A percentile compares a stretch with the other conserved stretches of the same genome.
Conservation (phyloP, 148 eudicot species). For the Chenopodium quinoa region DNA sequence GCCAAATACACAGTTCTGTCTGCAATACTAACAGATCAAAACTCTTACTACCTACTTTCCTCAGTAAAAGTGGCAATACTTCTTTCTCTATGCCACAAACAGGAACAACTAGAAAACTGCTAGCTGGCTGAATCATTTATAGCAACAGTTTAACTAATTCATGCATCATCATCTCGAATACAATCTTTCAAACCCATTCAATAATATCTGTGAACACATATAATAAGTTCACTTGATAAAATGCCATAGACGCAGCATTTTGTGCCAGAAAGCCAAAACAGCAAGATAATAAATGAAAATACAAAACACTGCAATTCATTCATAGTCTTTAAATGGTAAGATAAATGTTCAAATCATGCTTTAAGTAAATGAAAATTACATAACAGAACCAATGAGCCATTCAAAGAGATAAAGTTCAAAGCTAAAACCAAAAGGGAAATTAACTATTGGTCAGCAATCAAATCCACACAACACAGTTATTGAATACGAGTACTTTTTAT, state of each 20-base stretch:
- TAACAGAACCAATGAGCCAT: not conserved
- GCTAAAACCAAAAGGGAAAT: not conserved
- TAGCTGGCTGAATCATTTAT: not conserved
- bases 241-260: too few species aligned
- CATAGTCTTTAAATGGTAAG: not conserved
- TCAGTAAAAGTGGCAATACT: too few species aligned
- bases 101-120: not conserved
- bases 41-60: too few species aligned
- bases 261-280: not conserved
- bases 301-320: not conserved
- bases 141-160: not conserved
- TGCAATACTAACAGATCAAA: too few species aligned
- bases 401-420: too few species aligned
- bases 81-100: not conserved
- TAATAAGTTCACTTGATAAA: not conserved
- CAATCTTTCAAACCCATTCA: not conserved
- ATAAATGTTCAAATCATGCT: not conserved
- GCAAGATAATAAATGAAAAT: not conserved
- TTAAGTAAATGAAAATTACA: not conserved
- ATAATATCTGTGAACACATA: not conserved
- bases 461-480: not conserved
- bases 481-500: not conserved
- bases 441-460: not conserved
- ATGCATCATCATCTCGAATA: not conserved
- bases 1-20: not conserved